Conservation (phyloP, 768 basidiomycete species). For the Exsudoporus frostii region DNA sequence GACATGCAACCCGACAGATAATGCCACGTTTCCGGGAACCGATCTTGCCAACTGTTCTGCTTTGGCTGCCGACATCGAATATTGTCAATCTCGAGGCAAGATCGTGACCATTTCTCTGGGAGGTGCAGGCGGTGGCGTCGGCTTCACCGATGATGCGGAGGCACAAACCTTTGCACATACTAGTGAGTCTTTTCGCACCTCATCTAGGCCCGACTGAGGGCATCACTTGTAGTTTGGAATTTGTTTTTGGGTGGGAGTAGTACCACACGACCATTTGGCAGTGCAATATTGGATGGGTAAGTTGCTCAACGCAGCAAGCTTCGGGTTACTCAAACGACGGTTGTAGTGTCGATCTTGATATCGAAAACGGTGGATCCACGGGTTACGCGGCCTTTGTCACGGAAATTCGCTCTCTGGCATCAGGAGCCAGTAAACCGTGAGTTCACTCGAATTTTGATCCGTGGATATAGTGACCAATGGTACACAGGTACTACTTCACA, state of each 20-base stretch:
- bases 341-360: slow-evolving; percentile 65
- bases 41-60: slow-evolving; percentile 38
- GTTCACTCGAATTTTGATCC: neutral
- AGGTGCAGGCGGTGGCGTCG: slow-evolving; percentile 40
- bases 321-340: neutral
- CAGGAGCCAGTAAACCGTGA: slow-evolving; percentile 23
- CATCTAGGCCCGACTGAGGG: neutral
- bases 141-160: slow-evolving; percentile 37
- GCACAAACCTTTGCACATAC: slow-evolving; percentile 33
- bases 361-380: slow-evolving; percentile 59
- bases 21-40: slow-evolving; percentile 41
- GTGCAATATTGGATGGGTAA: slow-evolving; percentile 46
- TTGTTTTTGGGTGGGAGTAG: slow-evolving; percentile 46
- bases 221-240: slow-evolving; percentile 36
- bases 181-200: slow-evolving; percentile 14
- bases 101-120: slow-evolving; percentile 46
- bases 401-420: slow-evolving; percentile 25
- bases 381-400: slow-evolving; percentile 47
- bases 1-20: slow-evolving; percentile 42
- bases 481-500: slow-evolving; percentile 58
- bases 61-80: slow-evolving; percentile 41
- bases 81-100: slow-evolving; percentile 46
- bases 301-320: neutral
- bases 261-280: slow-evolving; percentile 42
- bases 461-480: neutral